Evolutionary conservation across 345 rosid genomes (phyloP).

Genomic region (Brassica incana): DNA sequence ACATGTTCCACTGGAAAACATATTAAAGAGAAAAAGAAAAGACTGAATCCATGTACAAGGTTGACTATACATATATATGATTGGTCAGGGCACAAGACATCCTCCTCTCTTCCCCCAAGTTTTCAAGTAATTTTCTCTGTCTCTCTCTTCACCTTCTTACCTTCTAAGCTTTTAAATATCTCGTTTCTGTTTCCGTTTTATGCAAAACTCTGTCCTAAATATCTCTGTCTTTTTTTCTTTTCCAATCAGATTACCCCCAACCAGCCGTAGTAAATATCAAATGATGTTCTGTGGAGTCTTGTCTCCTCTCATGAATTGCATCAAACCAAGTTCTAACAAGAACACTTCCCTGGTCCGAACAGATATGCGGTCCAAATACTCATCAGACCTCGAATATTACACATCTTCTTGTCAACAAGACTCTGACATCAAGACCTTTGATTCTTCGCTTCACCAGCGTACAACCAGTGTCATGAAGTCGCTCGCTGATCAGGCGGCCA

Average conservation of each 20-base stretch:
- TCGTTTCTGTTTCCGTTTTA: no score
- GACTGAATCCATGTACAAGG: not conserved
- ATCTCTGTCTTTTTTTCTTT: not conserved
- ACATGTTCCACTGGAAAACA: no score
- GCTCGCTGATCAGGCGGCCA: slow-evolving; percentile 46
- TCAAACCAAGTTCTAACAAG: not conserved
- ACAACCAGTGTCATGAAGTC: slow-evolving; percentile 52
- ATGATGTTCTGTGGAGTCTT: slow-evolving; percentile 25
- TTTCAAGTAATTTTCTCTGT: not conserved
- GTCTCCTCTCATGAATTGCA: not conserved
- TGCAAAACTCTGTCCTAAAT: no score
- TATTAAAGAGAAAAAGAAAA: no score
- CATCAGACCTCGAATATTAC: slow-evolving; percentile 58
- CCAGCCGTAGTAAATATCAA: not conserved
- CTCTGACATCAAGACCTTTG: slow-evolving; percentile 58
- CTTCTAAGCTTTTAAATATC: not conserved
- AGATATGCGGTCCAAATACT: slow-evolving; percentile 21
- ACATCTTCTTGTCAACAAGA: slow-evolving; percentile 63
- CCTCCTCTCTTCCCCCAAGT: not conserved
- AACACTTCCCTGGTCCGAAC: not conserved
- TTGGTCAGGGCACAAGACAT: not conserved
- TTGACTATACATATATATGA: not conserved
- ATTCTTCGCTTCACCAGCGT: slow-evolving; percentile 52
- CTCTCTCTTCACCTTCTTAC: not conserved
- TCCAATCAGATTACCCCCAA: not conserved